Evolutionary conservation across 805 yeast species (phyloP).

Genomic region (Sugiyamaella americana): DNA sequence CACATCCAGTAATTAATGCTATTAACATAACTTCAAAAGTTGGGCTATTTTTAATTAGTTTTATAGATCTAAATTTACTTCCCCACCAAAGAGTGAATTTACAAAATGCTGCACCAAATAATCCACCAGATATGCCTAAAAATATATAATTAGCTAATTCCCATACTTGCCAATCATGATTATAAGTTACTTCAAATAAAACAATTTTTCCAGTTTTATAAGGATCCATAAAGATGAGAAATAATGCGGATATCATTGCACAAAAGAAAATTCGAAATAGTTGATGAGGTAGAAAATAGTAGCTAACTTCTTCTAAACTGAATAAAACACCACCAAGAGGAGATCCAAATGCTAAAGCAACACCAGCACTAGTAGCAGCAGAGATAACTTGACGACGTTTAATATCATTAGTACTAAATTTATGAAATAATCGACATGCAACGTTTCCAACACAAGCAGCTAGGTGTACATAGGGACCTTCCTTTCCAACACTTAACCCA

Average conservation of each 20-base stretch:
- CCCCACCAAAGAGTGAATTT: constrained; percentile 42
- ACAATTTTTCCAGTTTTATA: constrained; percentile 57
- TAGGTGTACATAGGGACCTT: constrained; percentile 57
- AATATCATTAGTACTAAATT: constrained; percentile 43
- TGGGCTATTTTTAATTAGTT: constrained; percentile 36
- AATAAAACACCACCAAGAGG: constrained; percentile 56
- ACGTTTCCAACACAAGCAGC: constrained; percentile 56
- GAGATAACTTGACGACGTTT: constrained; percentile 48
- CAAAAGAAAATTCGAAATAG: constrained; percentile 50
- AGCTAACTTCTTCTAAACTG: constrained; percentile 51
- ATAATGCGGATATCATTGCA: constrained; percentile 48
- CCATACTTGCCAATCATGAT: constrained; percentile 46
- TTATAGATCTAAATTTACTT: constrained; percentile 31
- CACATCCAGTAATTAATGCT: constrained; percentile 41
- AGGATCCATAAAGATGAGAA: constrained; percentile 48
- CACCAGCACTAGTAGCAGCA: constrained; percentile 55
- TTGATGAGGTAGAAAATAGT: constrained; percentile 49
- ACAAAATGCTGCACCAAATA: constrained; percentile 47
- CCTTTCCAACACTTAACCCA: constrained; percentile 53
- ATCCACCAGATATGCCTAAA: constrained; percentile 49
- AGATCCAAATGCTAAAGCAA: constrained; percentile 55
- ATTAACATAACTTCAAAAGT: constrained; percentile 41
- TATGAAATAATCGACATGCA: constrained; percentile 41
- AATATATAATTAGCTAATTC: constrained; percentile 43
- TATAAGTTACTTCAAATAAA: constrained; percentile 45